Conservation (phyloP, 352 stramenopile species). For the Thalassiosira exigua region DNA sequence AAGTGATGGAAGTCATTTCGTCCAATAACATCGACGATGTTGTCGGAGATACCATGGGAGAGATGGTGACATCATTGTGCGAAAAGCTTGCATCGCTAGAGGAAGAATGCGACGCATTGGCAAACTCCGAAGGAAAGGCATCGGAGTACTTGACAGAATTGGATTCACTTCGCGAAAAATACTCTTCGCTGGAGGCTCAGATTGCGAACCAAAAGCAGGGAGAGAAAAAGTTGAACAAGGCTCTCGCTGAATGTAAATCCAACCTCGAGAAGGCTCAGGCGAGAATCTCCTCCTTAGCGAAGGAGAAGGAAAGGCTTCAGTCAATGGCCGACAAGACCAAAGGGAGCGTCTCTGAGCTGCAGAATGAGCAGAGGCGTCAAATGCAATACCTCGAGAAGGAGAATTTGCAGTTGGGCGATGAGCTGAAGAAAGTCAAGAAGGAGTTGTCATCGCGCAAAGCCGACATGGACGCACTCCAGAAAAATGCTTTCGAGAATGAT, state of each 20-base stretch:
- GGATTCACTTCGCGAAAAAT: slow-evolving; percentile 56
- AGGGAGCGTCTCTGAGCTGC: slow-evolving; percentile 49
- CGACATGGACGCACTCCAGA: slow-evolving; percentile 64
- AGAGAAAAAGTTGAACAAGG: slow-evolving; percentile 24
- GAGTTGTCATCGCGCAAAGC: slow-evolving; percentile 51
- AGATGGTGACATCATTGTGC: slow-evolving; percentile 68
- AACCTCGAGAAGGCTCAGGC: slow-evolving; percentile 50
- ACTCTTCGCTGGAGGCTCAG: slow-evolving; percentile 47
- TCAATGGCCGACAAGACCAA: slow-evolving; percentile 48
- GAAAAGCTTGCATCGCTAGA: slow-evolving; percentile 70
- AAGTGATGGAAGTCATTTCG: slow-evolving; percentile 59
- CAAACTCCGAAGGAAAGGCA: slow-evolving; percentile 52
- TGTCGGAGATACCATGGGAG: slow-evolving; percentile 64
- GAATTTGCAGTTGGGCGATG: slow-evolving; percentile 80
- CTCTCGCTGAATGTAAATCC: slow-evolving; percentile 42
- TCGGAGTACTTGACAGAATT: slow-evolving; percentile 54
- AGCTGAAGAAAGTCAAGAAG: slow-evolving; percentile 73
- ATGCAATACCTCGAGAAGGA: slow-evolving; percentile 81
- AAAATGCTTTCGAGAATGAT: slow-evolving; percentile 49
- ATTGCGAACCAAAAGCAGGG: no score
- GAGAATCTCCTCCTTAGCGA: slow-evolving; percentile 50
- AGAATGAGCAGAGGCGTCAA: slow-evolving; percentile 69
- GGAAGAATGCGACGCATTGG: slow-evolving; percentile 70
- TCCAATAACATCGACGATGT: slow-evolving; percentile 60
- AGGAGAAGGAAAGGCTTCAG: slow-evolving; percentile 53